Percentiles rank a stretch among this genome's conserved stretches.
These are phyloP conservation scores for Arachis stenosperma DNA, from an alignment of 306 rosid species.

Conservation along the genomic window DNA sequence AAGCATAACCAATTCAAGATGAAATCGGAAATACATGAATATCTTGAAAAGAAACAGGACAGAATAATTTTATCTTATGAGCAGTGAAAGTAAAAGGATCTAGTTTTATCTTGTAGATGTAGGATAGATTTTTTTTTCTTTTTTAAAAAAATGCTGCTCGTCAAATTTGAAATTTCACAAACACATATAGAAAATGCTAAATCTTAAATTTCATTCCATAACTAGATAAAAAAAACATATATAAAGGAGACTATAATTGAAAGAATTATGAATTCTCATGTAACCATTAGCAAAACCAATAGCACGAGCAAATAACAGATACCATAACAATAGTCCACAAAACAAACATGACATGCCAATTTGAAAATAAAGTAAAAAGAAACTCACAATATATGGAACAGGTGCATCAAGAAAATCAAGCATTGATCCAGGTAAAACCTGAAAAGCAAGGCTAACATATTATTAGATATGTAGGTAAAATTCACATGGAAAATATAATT, in stretches of 20 bases:
- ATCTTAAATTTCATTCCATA: constrained; percentile 1
- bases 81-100: neutral
- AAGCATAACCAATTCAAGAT: neutral
- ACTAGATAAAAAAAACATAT: neutral
- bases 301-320: neutral
- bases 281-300: constrained; percentile 13
- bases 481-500: constrained; percentile 25
- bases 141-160: neutral
- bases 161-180: neutral
- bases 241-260: neutral
- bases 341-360: constrained; percentile 19
- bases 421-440: constrained; percentile 87
- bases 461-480: constrained; percentile 32
- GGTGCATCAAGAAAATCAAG: constrained; percentile 96
- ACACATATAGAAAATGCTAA: constrained; percentile 1
- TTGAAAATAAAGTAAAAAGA: constrained; percentile 24
- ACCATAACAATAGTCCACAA: constrained; percentile 10
- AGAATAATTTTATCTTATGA: neutral
- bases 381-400: constrained; percentile 92
- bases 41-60: neutral
- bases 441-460: constrained; percentile 43
- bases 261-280: neutral
- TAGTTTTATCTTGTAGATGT: neutral
- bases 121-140: too few relatives aligned
- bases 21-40: constrained; percentile 6